Conservation (phyloP, 2,329 filamentous ascomycete genomes). For the Sodiomyces alkalinus region DNA sequence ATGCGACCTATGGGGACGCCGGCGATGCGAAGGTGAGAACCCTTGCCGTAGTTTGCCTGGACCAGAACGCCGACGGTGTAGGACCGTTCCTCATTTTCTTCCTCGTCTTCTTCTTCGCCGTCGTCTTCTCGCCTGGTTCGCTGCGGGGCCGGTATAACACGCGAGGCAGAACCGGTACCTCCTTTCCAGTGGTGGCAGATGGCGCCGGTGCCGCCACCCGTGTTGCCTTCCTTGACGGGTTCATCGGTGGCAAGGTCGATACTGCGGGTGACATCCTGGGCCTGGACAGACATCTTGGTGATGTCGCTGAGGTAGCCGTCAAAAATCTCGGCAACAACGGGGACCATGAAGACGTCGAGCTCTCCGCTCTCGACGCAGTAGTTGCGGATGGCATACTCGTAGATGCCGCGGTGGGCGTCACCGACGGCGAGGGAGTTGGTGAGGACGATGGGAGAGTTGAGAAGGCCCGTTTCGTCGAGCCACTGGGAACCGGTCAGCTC, state of each 20-base stretch:
- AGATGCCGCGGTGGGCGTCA: constrained; percentile 41
- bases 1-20: constrained; percentile 47
- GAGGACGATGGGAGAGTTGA: constrained; percentile 43
- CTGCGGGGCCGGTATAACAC: constrained; percentile 28
- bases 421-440: constrained; percentile 45
- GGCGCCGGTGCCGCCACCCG: constrained; percentile 55
- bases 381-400: constrained; percentile 35
- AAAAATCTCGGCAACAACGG: constrained; percentile 47
- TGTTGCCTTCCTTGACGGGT: constrained; percentile 43
- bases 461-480: constrained; percentile 44
- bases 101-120: constrained; percentile 12
- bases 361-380: constrained; percentile 24
- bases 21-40: constrained; percentile 38
- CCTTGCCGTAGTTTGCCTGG: constrained; percentile 49
- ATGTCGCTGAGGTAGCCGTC: constrained; percentile 47
- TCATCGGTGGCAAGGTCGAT: constrained; percentile 34
- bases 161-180: constrained; percentile 47
- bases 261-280: constrained; percentile 36
- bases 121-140: constrained; percentile 14
- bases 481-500: constrained; percentile 47
- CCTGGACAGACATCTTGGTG: constrained; percentile 35
- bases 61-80: constrained; percentile 48
- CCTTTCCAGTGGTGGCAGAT: constrained; percentile 51
- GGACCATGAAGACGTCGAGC: constrained; percentile 37
- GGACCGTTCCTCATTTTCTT: constrained; percentile 5